A percentile compares a stretch with the other conserved stretches of the same genome.
Evolutionary conservation across 805 yeast species (phyloP).

Genomic region (Grigorovia yakushimaensis): DNA sequence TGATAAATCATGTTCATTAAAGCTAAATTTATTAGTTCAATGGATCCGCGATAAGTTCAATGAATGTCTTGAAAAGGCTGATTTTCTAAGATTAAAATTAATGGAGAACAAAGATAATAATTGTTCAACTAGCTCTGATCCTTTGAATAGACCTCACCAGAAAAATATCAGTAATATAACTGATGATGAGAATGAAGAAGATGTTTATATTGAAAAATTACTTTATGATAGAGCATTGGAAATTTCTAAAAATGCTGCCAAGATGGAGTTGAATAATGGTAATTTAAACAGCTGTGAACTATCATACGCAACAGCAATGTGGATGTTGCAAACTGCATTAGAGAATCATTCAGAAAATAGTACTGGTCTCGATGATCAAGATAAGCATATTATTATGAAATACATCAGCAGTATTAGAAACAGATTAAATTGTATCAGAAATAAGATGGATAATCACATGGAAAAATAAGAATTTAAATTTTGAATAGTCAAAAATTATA

Average conservation of each 20-base stretch:
- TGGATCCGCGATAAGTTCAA: slow-evolving; percentile 88
- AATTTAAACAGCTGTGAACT: slow-evolving; percentile 58
- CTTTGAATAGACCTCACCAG: not conserved
- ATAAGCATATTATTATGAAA: slow-evolving; percentile 63
- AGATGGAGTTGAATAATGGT: slow-evolving; percentile 68
- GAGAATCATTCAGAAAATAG: slow-evolving; percentile 55
- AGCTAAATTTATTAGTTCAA: slow-evolving; percentile 65
- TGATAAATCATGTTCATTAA: slow-evolving; percentile 33
- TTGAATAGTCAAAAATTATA: not conserved
- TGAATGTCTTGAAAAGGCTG: slow-evolving; percentile 83
- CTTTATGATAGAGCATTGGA: slow-evolving; percentile 91
- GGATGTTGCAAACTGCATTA: slow-evolving; percentile 88
- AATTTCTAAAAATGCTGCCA: slow-evolving; percentile 85
- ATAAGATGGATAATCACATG: slow-evolving; percentile 34
- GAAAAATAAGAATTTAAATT: not conserved
- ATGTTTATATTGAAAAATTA: slow-evolving; percentile 66
- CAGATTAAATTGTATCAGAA: slow-evolving; percentile 61
- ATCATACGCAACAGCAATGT: slow-evolving; percentile 81
- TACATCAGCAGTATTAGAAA: slow-evolving; percentile 77
- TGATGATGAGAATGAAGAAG: slow-evolving; percentile 4
- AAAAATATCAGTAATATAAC: not conserved
- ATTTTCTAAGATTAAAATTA: slow-evolving; percentile 51
- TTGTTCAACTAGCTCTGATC: slow-evolving; percentile 35
- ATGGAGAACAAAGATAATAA: slow-evolving; percentile 18
- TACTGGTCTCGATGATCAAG: slow-evolving; percentile 67